Base-by-base conservation (phyloP, 2,329 filamentous ascomycete species). In the Camptophora hylomeconis region DNA sequence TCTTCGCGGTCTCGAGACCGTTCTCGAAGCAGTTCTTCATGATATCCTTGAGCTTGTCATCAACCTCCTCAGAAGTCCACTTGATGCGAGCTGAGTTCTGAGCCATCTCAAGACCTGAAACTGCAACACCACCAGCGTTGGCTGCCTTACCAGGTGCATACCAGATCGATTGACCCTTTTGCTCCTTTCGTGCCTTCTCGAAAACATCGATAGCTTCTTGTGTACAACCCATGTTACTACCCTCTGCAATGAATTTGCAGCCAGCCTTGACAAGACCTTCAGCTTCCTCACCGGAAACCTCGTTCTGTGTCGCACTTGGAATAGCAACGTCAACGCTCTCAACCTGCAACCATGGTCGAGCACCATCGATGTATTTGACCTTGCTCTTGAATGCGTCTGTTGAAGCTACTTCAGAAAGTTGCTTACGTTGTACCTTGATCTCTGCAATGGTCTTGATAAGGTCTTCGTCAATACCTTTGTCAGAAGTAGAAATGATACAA, bases 221-320 rank as follows among this genome's bases (percentile, higher is more conserved):
- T 18, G 86, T 94, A 69, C 84, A 94, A 41, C 89, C 89, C 89
- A 98, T 95, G 74, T 95, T 95, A 61, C 80, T 89, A 33, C 89
- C 89, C 65, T 98, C 89, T 34, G 89, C 89, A 44, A 95, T 77
- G 65, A 83, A 92, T 54, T 77, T 73, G 51, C 69, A 71, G 44
- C 87, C 87, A 35, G 69, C 70, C 27, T 68, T 68, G 35, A 94
- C 72, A 24, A 95, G 72, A 11, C 71, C 74, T 63, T 82, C 66
- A 30, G 86, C 89, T 67, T 98, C 89, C 48, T 89, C 83, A 53
- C 76, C 75, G 51, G 72, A 84, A 50, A 98, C 83, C 65, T 98
- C 89, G 67, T 98, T 98, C 69, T 98, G 86, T 36, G 89, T 95
- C 21, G 89, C 89, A 49, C 72, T 86, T 30, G 89, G 89, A 33